Percentiles rank a stretch among this genome's conserved stretches.
phyloP scores from a whole-genome alignment of 495 filamentous ascomycete genomes.

The Aspergillus egyptiacus region DNA sequence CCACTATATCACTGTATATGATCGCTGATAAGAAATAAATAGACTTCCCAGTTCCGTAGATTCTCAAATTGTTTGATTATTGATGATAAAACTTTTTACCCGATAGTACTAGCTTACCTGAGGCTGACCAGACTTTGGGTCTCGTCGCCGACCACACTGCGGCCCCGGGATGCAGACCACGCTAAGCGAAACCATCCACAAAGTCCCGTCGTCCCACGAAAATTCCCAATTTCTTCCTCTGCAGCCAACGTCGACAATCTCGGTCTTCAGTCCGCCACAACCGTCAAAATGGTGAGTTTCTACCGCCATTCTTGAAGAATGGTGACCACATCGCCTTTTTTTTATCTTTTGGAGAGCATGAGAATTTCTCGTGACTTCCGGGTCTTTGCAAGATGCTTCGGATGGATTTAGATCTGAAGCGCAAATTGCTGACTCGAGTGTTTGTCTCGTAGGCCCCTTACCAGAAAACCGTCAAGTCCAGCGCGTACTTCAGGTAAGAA shows the following conservation, averaged over 20 bases:
- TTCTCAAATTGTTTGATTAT: not conserved
- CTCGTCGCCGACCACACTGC: conserved; percentile 42
- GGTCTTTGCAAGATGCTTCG: conserved; percentile 98
- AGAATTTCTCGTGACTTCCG: conserved; percentile 25
- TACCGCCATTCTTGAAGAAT: conserved; percentile 18
- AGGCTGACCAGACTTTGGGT: not conserved
- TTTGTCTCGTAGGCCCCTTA: conserved; percentile 60
- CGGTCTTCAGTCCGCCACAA: conserved; percentile 33
- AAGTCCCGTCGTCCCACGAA: conserved; percentile 36
- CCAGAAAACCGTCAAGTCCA: conserved; percentile 94
- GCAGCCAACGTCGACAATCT: conserved; percentile 31
- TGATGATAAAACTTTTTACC: not conserved
- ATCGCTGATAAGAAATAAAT: too few species aligned
- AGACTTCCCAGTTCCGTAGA: not conserved
- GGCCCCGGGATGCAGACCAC: conserved; percentile 35
- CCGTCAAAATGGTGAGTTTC: conserved; percentile 48
- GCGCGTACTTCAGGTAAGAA: conserved; percentile 91
- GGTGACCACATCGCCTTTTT: conserved; percentile 14
- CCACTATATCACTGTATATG: too few species aligned
- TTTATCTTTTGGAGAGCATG: conserved; percentile 6
- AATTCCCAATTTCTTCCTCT: conserved; percentile 24
- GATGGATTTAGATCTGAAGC: conserved; percentile 79
- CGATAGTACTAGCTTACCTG: not conserved
- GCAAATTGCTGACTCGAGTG: conserved; percentile 95
- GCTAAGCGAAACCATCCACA: conserved; percentile 48